Percentiles rank a stretch among this genome's conserved stretches.
Evolutionary conservation across 768 basidiomycete genomes (phyloP).

Genomic region (Chlorophyllum brunneum): DNA sequence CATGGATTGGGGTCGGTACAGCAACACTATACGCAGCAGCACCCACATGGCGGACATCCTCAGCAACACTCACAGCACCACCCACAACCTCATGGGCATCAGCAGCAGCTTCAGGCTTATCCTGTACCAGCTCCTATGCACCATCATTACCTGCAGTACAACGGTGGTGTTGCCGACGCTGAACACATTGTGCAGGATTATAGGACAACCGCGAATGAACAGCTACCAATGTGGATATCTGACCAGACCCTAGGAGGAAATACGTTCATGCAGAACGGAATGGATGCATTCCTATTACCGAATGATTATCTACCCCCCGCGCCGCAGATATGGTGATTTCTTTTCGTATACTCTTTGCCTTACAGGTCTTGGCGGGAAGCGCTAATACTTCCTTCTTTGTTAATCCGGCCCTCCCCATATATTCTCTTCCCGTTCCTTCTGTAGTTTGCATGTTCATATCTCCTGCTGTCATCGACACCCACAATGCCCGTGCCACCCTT

Average conservation of each 20-base stretch:
- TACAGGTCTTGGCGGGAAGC: too few species aligned
- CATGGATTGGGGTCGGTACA: slow-evolving; percentile 13
- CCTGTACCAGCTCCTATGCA: slow-evolving; percentile 19
- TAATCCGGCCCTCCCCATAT: too few species aligned
- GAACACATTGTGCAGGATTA: slow-evolving; percentile 78
- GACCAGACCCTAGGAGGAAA: slow-evolving; percentile 78
- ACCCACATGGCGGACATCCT: too few species aligned
- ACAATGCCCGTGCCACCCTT: too few species aligned
- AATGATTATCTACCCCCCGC: slow-evolving; percentile 67
- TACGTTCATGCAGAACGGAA: slow-evolving; percentile 75
- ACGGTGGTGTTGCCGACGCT: slow-evolving; percentile 33
- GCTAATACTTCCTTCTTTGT: too few species aligned
- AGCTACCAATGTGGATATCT: slow-evolving; percentile 82
- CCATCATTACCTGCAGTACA: slow-evolving; percentile 16
- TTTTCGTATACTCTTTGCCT: background rate
- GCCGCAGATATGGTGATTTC: slow-evolving; percentile 71
- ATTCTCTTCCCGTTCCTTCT: too few species aligned
- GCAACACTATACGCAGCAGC: slow-evolving; percentile 17
- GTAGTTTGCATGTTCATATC: too few species aligned
- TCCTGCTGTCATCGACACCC: too few species aligned
- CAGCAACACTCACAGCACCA: slow-evolving; percentile 5
- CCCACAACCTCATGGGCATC: slow-evolving; percentile 14
- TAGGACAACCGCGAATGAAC: slow-evolving; percentile 67
- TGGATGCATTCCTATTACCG: slow-evolving; percentile 82
- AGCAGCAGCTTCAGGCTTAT: slow-evolving; percentile 21